Evolutionary conservation across 2,329 filamentous ascomycete genomes (phyloP).

Genomic region (Colletotrichum endophyticum): DNA sequence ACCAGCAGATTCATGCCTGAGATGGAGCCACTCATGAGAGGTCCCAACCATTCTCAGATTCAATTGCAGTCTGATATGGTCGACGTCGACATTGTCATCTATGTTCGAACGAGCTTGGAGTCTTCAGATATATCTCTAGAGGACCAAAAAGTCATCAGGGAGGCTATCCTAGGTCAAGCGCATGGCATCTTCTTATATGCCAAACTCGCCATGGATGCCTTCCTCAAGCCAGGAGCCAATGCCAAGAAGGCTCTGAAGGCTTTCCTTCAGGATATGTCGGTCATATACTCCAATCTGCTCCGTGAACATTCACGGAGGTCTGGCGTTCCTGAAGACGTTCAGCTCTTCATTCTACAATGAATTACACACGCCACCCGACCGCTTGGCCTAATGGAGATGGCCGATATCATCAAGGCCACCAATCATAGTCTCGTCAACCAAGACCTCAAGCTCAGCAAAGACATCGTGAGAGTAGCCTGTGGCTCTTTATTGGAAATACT

Average conservation of each 20-base stretch:
- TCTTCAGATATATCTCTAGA: slow-evolving; percentile 18
- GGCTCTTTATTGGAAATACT: not conserved
- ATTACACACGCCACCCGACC: slow-evolving; percentile 46
- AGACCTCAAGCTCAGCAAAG: not conserved
- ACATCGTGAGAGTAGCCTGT: not conserved
- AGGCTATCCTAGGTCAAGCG: slow-evolving; percentile 37
- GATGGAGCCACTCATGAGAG: slow-evolving; percentile 34
- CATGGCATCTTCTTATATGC: slow-evolving; percentile 52
- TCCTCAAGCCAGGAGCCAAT: slow-evolving; percentile 29
- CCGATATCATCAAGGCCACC: slow-evolving; percentile 19
- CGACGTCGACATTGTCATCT: slow-evolving; percentile 43
- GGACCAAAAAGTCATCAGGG: slow-evolving; percentile 25
- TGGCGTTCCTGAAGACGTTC: slow-evolving; percentile 32
- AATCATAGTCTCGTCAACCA: not conserved
- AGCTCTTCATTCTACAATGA: slow-evolving; percentile 42
- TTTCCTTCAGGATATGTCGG: slow-evolving; percentile 40
- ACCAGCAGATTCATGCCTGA: slow-evolving; percentile 43
- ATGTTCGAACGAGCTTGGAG: slow-evolving; percentile 28
- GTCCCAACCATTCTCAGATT: slow-evolving; percentile 29
- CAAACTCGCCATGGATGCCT: slow-evolving; percentile 44
- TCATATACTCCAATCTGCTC: slow-evolving; percentile 44
- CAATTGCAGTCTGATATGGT: slow-evolving; percentile 39
- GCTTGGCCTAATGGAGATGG: slow-evolving; percentile 46
- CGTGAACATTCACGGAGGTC: slow-evolving; percentile 38
- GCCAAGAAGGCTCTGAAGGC: slow-evolving; percentile 27